Base-by-base conservation (phyloP, 2,329 filamentous ascomycete genomes). In the Venturia aucupariae region DNA sequence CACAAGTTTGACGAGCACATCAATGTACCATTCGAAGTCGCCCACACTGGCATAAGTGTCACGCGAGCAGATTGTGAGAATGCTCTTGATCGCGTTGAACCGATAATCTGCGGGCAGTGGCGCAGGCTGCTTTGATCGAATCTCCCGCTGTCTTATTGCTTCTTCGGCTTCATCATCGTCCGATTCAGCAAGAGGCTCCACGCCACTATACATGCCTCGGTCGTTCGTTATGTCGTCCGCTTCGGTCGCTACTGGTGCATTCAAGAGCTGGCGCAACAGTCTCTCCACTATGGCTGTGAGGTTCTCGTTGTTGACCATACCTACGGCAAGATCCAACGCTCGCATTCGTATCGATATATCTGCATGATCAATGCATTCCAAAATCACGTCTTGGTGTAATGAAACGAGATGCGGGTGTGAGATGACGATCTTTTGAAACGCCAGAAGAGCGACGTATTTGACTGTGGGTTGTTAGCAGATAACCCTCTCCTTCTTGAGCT, bases 1-100 rank as follows among this genome's bases (percentile, higher is more conserved):
- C 48, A 97, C 86, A 17, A 99, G 82, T 72, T 96, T 91, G 5
- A 90, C 88, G 38, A 99, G 79, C 35, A 96, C 85, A 68, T 94
- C 90, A 68, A 97, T 89, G 74, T 97, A 97, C 94, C 94, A 99
- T 69, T 97, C 93, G 74, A 99, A 99, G 73, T 99, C 93, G 62
- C 83, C 79, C 60, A 99, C 81, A 71, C 92, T 90, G 46, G 84
- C 83, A 74, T 97, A 99, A 67, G 92, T 96, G 68, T 92, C 89
- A 68, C 87, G 86, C 10, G 91, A 90, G 74, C 93, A 97, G 86
- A 99, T 96, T 66, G 87, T 86, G 13, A 97, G 75, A 66, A 97
- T 91, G 66, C 90, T 85, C 65, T 84, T 83, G 62, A 97, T 90
- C 24, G 97, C 90, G 70, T 90, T 90, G 44, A 87, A 79, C 62